Base-by-base conservation (phyloP, 2,329 filamentous ascomycete genomes). In the Botryotinia convoluta region DNA sequence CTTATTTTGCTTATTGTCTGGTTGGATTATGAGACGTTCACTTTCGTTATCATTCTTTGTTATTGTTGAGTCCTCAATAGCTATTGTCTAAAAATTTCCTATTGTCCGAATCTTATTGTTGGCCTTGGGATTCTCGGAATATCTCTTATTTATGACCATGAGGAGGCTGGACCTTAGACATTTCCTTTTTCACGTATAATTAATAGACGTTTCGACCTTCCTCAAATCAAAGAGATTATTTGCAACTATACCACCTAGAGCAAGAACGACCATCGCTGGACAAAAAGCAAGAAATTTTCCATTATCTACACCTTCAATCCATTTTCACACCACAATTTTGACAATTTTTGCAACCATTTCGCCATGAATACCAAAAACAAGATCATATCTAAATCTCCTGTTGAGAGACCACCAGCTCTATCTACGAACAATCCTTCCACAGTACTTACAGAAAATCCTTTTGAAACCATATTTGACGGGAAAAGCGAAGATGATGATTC, bases 401-500 rank as follows among this genome's bases (percentile, higher is more conserved):
- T 35, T 67, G 68, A 60, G 45, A 45, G 45, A 37, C 29, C 44
- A 14, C 44, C 70, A 64, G 51, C 48, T 72, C 39, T 54, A 57
- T 59, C 77, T 54, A 62, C 72, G 64, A 57, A 74, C 42, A 65
- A 48, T 64, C 68, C 71, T 72, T 73, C 72, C 42, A 74, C 74
- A 73, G 39, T 73, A 65, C 51, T 44, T 70, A 65, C 71, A 42
- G 71, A 73, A 44, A 79, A 79, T 73, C 75, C 78, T 72, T 80
- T 78, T 72, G 65, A 78, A 71, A 75, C 76, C 35, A 42, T 74
- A 32, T 78, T 78, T 54, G 77, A 78, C 62, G 76, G 65, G 22
- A 75, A 78, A 20, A 76, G 78, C 39, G 73, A 75, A 42, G 77
- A 75, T 35, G 77, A 79, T 68, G 80, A 79, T 63, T 80, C 78